These are phyloP conservation scores for Leptodermis oblonga DNA, from an alignment of 257 asterid genomes.

Conservation along the genomic window DNA sequence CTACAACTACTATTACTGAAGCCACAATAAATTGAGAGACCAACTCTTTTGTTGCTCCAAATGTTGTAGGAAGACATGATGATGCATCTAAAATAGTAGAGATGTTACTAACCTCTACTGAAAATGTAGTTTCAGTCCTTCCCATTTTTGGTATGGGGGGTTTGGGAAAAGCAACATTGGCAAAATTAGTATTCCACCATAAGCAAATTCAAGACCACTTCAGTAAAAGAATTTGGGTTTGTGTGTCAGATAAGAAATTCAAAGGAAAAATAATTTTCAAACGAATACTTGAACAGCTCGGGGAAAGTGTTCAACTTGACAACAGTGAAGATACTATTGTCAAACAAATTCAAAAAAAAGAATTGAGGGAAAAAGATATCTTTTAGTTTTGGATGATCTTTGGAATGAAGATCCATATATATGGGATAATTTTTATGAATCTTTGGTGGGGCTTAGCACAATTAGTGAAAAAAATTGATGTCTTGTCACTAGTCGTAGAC, in stretches of 20 bases:
- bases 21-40: slow-evolving; percentile 4
- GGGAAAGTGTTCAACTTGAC: background rate
- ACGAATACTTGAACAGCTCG: slow-evolving; percentile 4
- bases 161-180: slow-evolving; percentile 22
- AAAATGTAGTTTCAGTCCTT: background rate
- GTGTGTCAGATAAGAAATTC: slow-evolving; percentile 17
- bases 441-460: background rate
- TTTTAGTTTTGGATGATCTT: slow-evolving; percentile 17
- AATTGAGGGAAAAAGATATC: slow-evolving; percentile 4
- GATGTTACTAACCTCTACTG: background rate
- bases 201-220: background rate
- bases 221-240: slow-evolving; percentile 18
- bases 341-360: background rate
- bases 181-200: slow-evolving; percentile 14
- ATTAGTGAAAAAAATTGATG: background rate
- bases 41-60: background rate
- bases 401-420: background rate
- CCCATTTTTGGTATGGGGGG: slow-evolving; percentile 20
- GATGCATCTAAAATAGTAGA: background rate
- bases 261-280: slow-evolving; percentile 11
- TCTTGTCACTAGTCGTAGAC: slow-evolving; percentile 8
- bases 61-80: background rate
- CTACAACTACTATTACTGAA: background rate
- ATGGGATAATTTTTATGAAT: slow-evolving; percentile 8
- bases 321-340: slow-evolving; percentile 7